Percentiles rank a stretch among this genome's conserved stretches.
Evolutionary conservation across 108 stramenopile genomes (phyloP).

Genomic region (Fragilaria crotonensis): DNA sequence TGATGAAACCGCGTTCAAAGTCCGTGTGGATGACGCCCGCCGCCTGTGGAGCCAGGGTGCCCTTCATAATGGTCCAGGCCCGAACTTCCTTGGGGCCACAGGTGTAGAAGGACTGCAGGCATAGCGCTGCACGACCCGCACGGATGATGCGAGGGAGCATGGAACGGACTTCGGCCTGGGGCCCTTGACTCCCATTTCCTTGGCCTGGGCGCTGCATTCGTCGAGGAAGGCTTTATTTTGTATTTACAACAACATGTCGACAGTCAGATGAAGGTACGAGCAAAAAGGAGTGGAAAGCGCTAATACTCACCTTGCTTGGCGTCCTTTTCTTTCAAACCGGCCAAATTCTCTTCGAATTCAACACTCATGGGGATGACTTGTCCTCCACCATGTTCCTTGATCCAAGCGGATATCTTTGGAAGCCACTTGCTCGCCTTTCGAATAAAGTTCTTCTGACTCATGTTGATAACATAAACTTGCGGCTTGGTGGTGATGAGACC

Average conservation of each 20-base stretch:
- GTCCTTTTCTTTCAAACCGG: slow-evolving; percentile 66
- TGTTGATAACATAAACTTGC: slow-evolving; percentile 96
- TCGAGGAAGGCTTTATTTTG: slow-evolving; percentile 57
- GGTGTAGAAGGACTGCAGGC: slow-evolving; percentile 98
- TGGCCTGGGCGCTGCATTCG: slow-evolving; percentile 73
- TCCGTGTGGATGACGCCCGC: slow-evolving; percentile 99
- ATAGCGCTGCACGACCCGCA: slow-evolving; percentile 89
- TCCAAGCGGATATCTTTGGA: slow-evolving; percentile 92
- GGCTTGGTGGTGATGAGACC: slow-evolving; percentile 97
- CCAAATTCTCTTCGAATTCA: slow-evolving; percentile 94
- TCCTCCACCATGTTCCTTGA: slow-evolving; percentile 93
- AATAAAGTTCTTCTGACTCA: slow-evolving; percentile 91
- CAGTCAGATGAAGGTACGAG: background rate
- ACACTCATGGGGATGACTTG: slow-evolving; percentile 96
- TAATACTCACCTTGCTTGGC: slow-evolving; percentile 26
- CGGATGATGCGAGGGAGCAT: slow-evolving; percentile 96
- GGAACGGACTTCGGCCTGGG: slow-evolving; percentile 77
- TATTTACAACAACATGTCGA: background rate
- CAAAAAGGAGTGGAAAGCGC: slow-evolving; percentile 4
- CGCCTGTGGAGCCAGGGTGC: slow-evolving; percentile 89
- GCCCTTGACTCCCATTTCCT: slow-evolving; percentile 80
- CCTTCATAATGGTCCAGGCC: slow-evolving; percentile 97
- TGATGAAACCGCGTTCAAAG: slow-evolving; percentile 99
- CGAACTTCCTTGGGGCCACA: slow-evolving; percentile 97
- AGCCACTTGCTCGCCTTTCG: slow-evolving; percentile 94